Evolutionary conservation across 257 asterid genomes (phyloP), one percentile per base, ranked within the genome.

Genomic region (Solanum okadae): DNA sequence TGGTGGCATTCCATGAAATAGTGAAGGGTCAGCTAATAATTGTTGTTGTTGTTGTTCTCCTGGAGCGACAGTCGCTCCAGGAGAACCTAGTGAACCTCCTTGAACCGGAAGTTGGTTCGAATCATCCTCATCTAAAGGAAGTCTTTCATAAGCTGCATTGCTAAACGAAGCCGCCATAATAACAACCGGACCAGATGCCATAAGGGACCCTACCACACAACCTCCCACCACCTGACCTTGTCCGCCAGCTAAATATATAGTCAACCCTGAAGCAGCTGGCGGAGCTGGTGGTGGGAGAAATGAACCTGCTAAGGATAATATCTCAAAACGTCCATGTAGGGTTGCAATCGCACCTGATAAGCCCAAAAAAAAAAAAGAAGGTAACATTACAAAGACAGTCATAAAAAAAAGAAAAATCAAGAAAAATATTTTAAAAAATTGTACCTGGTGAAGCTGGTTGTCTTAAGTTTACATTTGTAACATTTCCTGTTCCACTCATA

Each of bases 151-250:
- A 1, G 99, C 99, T 2, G 99, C 99, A 87, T 96, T 96, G 88
- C 99, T 94, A 77, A 96, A 96, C 1, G 99, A 96, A 5, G 99
- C 99, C 0, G 98, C 98, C 98, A 96, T 96, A 34, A 96, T 89
- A 8, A 96, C 93, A 6, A 96, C 98, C 0, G 99, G 98, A 10
- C 99, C 98, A 0, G 96, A 90, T 0, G 99, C 99, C 34, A 95
- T 68, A 77, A 96, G 95, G 86, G 93, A 94, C 81, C 99, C 99
- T 16, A 93, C 98, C 42, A 95, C 98, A 76, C 96, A 90, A 8
- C 99, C 99, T 6, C 99, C 99, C 14, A 96, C 96, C 75, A 96
- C 99, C 87, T 96, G 99, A 5, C 99, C 99, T 91, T 96, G 99
- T 14, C 98, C 98, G 31, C 98, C 99, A 8, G 99, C 95, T 25